Evolutionary conservation across 306 rosid species (phyloP).

Genomic region (Glycine soja): DNA sequence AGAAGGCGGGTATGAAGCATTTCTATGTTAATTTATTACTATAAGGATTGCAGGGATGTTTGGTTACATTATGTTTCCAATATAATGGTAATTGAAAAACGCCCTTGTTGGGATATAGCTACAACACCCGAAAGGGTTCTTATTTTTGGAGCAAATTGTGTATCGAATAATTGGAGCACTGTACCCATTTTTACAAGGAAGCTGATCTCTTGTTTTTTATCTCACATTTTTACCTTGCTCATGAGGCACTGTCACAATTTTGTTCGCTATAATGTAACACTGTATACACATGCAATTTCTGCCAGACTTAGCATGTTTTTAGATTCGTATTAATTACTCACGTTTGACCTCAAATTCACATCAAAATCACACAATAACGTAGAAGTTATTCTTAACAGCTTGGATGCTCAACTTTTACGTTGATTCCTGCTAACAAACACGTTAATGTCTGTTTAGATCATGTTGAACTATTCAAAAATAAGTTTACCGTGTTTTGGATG

Average conservation of each 20-base stretch:
- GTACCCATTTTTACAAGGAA: too few species aligned
- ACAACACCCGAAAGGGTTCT: not conserved
- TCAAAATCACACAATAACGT: too few species aligned
- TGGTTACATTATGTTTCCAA: not conserved
- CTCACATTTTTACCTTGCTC: not conserved
- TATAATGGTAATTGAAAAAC: not conserved
- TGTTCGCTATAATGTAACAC: not conserved
- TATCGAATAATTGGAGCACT: not conserved
- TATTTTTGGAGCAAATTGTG: not conserved
- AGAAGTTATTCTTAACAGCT: too few species aligned
- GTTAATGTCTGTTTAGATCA: too few species aligned
- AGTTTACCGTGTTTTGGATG: too few species aligned
- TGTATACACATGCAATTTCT: not conserved
- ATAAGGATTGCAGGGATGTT: conserved; percentile 1
- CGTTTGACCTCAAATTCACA: too few species aligned
- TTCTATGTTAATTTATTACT: conserved; percentile 13
- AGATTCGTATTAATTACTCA: too few species aligned
- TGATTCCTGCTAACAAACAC: too few species aligned
- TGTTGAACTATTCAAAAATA: too few species aligned
- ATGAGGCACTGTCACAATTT: not conserved
- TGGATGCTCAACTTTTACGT: too few species aligned
- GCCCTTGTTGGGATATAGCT: not conserved
- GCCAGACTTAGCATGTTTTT: not conserved
- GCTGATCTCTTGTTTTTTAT: not conserved
- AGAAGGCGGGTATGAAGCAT: conserved; percentile 34